These are phyloP conservation scores for Dactylis glomerata DNA, from an alignment of 176 grass and related monocot genomes.

Conservation along the genomic window DNA sequence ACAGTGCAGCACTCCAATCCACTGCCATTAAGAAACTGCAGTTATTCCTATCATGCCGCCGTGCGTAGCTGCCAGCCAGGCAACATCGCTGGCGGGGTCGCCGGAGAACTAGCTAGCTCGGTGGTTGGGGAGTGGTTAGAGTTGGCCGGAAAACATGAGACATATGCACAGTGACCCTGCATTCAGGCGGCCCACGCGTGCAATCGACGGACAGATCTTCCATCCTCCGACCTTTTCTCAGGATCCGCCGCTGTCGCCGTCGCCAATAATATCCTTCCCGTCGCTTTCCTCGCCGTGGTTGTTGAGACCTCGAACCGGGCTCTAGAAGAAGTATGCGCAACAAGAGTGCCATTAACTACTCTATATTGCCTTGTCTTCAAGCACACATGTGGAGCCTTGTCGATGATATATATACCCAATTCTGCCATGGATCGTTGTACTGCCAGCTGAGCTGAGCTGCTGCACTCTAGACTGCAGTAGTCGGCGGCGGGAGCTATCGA, in stretches of 20 bases:
- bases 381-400: conserved; percentile 10
- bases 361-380: conserved; percentile 8
- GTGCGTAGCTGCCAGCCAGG: background rate
- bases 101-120: background rate
- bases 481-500: background rate
- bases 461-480: conserved; percentile 25
- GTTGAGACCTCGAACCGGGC: conserved; percentile 43
- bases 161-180: no score
- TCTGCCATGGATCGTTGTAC: conserved; percentile 3
- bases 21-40: background rate
- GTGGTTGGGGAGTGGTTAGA: conserved; percentile 46
- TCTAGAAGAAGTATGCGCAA: conserved; percentile 31
- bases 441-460: background rate
- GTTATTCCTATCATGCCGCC: background rate
- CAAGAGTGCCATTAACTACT: background rate
- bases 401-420: background rate
- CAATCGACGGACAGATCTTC: background rate
- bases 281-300: conserved; percentile 24
- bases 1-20: background rate
- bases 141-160: conserved; percentile 46
- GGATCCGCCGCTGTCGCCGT: conserved; percentile 5
- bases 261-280: conserved; percentile 19
- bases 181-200: background rate
- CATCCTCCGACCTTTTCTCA: background rate
- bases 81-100: background rate